phyloP scores from a whole-genome alignment of 2,329 filamentous ascomycete species.

The Aspergillus eucalypticola region DNA sequence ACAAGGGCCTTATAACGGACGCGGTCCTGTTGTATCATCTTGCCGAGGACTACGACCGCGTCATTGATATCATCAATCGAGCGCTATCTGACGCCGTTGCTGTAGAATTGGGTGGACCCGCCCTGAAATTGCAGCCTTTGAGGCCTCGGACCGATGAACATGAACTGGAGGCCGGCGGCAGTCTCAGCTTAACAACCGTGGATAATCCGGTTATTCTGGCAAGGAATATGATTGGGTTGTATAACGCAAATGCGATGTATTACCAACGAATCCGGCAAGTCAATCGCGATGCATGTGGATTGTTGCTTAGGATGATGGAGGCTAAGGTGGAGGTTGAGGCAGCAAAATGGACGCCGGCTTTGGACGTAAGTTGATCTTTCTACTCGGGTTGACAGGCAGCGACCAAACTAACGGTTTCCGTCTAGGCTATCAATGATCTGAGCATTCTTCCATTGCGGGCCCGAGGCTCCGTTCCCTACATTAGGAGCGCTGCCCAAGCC shows the following conservation, averaged over 20 bases:
- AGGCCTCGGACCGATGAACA: constrained; percentile 62
- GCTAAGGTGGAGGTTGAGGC: constrained; percentile 62
- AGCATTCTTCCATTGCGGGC: constrained; percentile 79
- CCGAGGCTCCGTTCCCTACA: constrained; percentile 70
- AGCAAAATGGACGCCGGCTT: constrained; percentile 60
- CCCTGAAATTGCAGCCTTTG: constrained; percentile 74
- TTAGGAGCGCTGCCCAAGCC: constrained; percentile 76
- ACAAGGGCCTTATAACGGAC: constrained; percentile 89
- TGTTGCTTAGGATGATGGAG: constrained; percentile 62
- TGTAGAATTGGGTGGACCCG: constrained; percentile 79
- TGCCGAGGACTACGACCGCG: constrained; percentile 91
- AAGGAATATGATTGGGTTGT: constrained; percentile 62
- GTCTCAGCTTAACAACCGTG: constrained; percentile 64
- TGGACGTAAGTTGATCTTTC: constrained; percentile 59
- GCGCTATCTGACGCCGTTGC: constrained; percentile 87
- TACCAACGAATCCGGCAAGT: constrained; percentile 59
- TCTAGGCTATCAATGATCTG: constrained; percentile 69
- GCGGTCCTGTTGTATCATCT: constrained; percentile 93
- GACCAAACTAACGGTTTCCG: constrained; percentile 12
- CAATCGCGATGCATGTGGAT: constrained; percentile 60
- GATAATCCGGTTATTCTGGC: constrained; percentile 67
- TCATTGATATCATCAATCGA: constrained; percentile 86
- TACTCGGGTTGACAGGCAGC: background rate
- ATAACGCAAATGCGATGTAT: constrained; percentile 62
- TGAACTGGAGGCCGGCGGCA: constrained; percentile 39